Evolutionary conservation across 1,284 basidiomycete species (phyloP), one percentile per base, ranked within the genome.

Genomic region (Apiotrichum mycotoxinovorans): DNA sequence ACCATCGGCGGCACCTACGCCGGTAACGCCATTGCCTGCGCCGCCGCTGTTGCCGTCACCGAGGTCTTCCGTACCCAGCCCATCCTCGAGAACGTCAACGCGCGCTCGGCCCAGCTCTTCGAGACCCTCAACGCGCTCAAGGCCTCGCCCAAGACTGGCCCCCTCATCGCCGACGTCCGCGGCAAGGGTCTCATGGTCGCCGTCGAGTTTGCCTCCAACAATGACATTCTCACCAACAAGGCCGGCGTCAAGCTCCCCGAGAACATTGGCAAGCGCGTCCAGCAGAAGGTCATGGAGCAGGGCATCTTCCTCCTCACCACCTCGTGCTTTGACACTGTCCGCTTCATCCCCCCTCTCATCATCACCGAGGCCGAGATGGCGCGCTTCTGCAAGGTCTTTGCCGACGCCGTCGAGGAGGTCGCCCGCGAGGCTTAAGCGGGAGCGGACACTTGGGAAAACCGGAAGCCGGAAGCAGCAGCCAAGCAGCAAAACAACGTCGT

Each of bases 1-100:
- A 85, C 84, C 18, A 87, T 95, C 84, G 90, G 91, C 27, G 91
- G 91, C 20, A 94, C 91, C 3, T 93, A 93, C 66, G 88, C 88
- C 12, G 92, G 92, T 30, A 95, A 93, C 69, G 86, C 89, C 0
- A 88, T 95, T 0, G 81, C 88, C 0, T 95, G 91, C 71, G 92
- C 92, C 0, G 92, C 92, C 18, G 91, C 86, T 14, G 81, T 87
- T 40, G 91, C 91, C 0, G 87, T 89, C 34, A 83, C 83, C 34
- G 86, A 94, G 53, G 87, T 83, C 1, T 86, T 95, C 77, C 59
- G 79, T 79, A 85, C 88, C 60, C 89, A 91, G 67, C 84, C 86
- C 25, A 81, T 93, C 49, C 80, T 91, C 37, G 83, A 83, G 12
- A 95, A 95, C 69, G 91, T 92, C 45, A 78, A 83, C 50, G 83